Evolutionary conservation across 176 grass and related monocot genomes (phyloP), one percentile per base, ranked within the genome.

Genomic region (Melocanna baccifera): DNA sequence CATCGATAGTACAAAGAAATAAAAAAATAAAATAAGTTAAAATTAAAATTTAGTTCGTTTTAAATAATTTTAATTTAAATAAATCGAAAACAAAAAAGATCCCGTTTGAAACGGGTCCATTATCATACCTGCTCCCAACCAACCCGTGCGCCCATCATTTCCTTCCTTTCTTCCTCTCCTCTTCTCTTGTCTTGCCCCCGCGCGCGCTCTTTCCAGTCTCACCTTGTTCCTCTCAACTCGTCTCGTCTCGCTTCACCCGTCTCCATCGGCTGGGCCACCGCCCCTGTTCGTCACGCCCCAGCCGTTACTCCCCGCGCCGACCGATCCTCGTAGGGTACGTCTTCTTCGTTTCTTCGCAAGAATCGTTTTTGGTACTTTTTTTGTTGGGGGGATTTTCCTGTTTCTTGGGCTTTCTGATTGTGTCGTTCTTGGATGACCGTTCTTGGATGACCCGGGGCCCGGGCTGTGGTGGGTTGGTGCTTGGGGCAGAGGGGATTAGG

Each of bases 281-380:
- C 4, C 32, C 32, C 64, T 26, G 13, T 0, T 10, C 77, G 30
- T 75, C 66, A 25, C n/a, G 50, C 18, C 19, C 42, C 61, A 15
- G 12, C 28, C 28, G 26, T 16, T 3, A 14, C 62, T 16, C 62
- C 62, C 62, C 15, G 62, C 43, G 67, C 75, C 81, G 55, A 25
- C 61, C 67, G 79, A 52, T 90, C 82, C 52, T 83, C 48, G 85
- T 46, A 71, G 80, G 88, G 88, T 76, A 41, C 36, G 42, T 56
- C 20, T 25, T 18, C 30, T n/a, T 48, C 57, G 53, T 87, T 76
- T 13, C 41, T 26, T 23, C 26, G 9, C 19, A 30, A 62, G 18
- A 25, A 62, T 4, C 18, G 40, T 18, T 75, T n/a, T 30, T 77
- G 19, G 9, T 58, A 9, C 32, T 70, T 19, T 5, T 62, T 52